phyloP scores from a whole-genome alignment of 371 early-diverging fungal species.

The Rhizopus stolonifer region DNA sequence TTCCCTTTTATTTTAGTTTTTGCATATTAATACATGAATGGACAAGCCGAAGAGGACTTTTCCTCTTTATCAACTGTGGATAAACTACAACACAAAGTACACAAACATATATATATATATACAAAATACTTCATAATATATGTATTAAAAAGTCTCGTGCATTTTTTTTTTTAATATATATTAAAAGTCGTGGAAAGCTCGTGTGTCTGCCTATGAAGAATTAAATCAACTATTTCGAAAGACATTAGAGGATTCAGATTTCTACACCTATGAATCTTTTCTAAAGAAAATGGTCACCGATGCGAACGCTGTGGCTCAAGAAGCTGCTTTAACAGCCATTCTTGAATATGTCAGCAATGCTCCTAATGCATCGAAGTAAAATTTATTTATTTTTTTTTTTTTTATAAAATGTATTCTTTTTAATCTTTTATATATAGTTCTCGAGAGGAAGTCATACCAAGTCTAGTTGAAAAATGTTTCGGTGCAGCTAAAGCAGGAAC shows the following conservation, averaged over 20 bases:
- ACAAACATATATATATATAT: slow-evolving; percentile 14
- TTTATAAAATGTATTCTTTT: no score
- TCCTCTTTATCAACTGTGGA: slow-evolving; percentile 64
- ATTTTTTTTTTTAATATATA: not conserved
- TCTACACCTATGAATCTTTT: slow-evolving; percentile 64
- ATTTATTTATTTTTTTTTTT: slow-evolving; percentile 4
- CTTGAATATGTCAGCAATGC: slow-evolving; percentile 80
- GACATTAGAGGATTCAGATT: slow-evolving; percentile 66
- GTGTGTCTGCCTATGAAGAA: slow-evolving; percentile 85
- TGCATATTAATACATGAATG: slow-evolving; percentile 12
- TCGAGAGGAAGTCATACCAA: slow-evolving; percentile 72
- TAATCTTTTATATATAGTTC: slow-evolving; percentile 40
- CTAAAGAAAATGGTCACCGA: slow-evolving; percentile 84
- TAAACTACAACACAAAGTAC: slow-evolving; percentile 73
- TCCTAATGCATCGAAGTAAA: slow-evolving; percentile 74
- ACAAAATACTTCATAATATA: no score
- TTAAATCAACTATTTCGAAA: slow-evolving; percentile 67
- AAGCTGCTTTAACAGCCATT: slow-evolving; percentile 78
- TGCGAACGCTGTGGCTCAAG: slow-evolving; percentile 90
- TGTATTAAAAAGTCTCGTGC: no score
- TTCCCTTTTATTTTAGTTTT: not conserved
- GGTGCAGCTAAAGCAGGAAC: slow-evolving; percentile 82
- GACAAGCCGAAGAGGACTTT: slow-evolving; percentile 65
- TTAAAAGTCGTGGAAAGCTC: slow-evolving; percentile 92
- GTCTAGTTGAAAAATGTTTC: slow-evolving; percentile 87